Evolutionary conservation across 345 rosid species (phyloP).

Genomic region (Citrus sinensis): DVS_A1.0 CM039162.1:31497501-31498000

Average conservation of each 20-base stretch:
- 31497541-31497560: background rate
- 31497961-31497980: conserved; percentile 22
- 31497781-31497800: conserved; percentile 37
- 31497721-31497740: conserved; percentile 3
- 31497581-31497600: background rate
- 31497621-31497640: background rate
- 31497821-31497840: conserved; percentile 41
- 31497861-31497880: conserved; percentile 37
- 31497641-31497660: background rate
- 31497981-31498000: background rate
- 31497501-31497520: no score
- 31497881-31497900: conserved; percentile 36
- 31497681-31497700: background rate
- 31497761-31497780: conserved; percentile 18
- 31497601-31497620: background rate
- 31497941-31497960: background rate
- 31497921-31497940: conserved; percentile 9
- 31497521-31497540: no score
- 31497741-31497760: conserved; percentile 25
- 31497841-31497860: conserved; percentile 43
- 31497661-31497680: conserved; percentile 27
- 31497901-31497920: background rate
- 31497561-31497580: background rate
- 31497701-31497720: background rate
- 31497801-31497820: conserved; percentile 35